phyloP scores from a whole-genome alignment of 1,284 basidiomycete species.

The Sutorius eximius region DNA sequence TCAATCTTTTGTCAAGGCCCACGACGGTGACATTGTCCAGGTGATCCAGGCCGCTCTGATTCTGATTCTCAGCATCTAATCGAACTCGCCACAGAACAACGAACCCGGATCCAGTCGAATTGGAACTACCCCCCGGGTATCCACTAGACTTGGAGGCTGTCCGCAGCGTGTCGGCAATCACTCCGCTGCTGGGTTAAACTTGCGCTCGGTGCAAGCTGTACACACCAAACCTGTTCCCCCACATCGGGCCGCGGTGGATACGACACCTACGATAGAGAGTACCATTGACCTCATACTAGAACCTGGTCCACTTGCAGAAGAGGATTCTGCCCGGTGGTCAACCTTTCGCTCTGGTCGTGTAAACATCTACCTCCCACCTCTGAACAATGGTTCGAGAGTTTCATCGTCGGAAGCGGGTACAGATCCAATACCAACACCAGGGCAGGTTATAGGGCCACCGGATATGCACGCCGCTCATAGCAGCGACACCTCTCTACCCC shows the following conservation, averaged over 20 bases:
- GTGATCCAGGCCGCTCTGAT: constrained; percentile 4
- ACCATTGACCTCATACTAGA: constrained; percentile 14
- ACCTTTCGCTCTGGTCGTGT: constrained; percentile 27
- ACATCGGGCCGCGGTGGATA: neutral
- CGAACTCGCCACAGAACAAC: constrained; percentile 16
- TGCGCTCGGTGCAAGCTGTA: neutral
- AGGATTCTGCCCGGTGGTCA: constrained; percentile 18
- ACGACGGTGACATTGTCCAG: constrained; percentile 1
- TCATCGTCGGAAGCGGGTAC: neutral
- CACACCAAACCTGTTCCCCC: neutral
- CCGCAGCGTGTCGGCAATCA: neutral
- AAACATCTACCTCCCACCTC: constrained; percentile 9
- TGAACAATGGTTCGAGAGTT: neutral
- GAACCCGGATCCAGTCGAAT: constrained; percentile 8
- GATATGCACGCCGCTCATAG: neutral
- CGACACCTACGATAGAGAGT: neutral
- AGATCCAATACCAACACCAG: neutral
- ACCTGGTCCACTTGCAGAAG: neutral
- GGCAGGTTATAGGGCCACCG: neutral
- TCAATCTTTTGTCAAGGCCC: neutral
- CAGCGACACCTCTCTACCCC: neutral
- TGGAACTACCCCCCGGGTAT: neutral
- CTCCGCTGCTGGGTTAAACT: neutral
- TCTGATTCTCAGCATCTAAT: neutral
- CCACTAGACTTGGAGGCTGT: neutral